Percentiles rank a stretch among this genome's conserved stretches.
phyloP scores from a whole-genome alignment of 305 asterid genomes.

The Withania somnifera region DNA sequence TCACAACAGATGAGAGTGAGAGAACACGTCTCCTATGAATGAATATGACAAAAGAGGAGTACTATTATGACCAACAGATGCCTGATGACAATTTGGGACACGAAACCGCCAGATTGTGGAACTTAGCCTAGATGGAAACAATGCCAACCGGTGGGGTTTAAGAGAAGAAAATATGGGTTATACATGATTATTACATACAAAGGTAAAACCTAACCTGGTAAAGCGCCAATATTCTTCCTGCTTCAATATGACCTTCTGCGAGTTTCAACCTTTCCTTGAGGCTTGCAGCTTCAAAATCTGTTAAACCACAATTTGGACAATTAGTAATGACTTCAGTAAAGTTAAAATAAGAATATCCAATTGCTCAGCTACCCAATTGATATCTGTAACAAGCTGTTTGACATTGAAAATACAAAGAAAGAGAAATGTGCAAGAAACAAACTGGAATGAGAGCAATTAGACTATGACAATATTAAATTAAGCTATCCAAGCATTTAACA shows the following conservation, averaged over 20 bases:
- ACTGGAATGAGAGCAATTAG: background rate
- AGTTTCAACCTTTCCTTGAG: slow-evolving; percentile 55
- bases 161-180: background rate
- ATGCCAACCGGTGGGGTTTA: background rate
- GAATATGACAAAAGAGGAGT: background rate
- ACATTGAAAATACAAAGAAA: background rate
- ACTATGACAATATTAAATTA: background rate
- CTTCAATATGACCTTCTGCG: slow-evolving; percentile 90
- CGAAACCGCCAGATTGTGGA: background rate
- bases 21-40: background rate
- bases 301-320: slow-evolving; percentile 1
- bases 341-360: background rate
- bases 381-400: background rate
- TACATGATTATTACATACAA: background rate
- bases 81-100: background rate
- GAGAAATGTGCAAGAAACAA: background rate
- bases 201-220: slow-evolving; percentile 54
- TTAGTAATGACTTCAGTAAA: background rate
- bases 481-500: background rate
- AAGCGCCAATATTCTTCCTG: slow-evolving; percentile 72
- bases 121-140: background rate
- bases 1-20: background rate
- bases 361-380: background rate
- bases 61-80: background rate
- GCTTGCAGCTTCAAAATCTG: slow-evolving; percentile 46